Evolutionary conservation across 768 basidiomycete species (phyloP), one percentile per base, ranked within the genome.

Genomic region (Panus rudis): DNA sequence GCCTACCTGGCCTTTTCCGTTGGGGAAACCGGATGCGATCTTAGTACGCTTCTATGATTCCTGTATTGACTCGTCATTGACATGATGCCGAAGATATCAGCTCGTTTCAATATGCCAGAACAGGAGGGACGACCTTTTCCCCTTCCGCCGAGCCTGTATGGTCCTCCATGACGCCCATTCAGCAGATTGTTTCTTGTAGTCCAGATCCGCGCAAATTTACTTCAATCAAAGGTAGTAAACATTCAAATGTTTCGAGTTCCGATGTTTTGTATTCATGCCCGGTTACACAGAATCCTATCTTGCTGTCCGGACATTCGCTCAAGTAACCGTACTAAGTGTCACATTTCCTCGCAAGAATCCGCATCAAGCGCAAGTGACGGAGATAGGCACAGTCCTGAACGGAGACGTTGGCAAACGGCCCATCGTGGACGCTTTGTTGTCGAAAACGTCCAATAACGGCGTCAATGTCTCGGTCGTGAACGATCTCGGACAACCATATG

Each of bases 161-260:
- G 46, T 61, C 63, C 2, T 86, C 85, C 47, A 61, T 72, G 16
- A 85, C 84, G 2, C 84, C 86, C 11, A 84, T 90, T 41, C 68
- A 70, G 41, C 86, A 89, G 50, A 64, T 88, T 3, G 23, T 43
- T 6, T 20, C 54, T 1, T 54, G n/a, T n/a, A n/a, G n/a, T n/a
- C n/a, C n/a, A n/a, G n/a, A n/a, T n/a, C n/a, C n/a, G n/a, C n/a
- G n/a, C n/a, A n/a, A n/a, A n/a, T n/a, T n/a, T n/a, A n/a, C n/a
- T n/a, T n/a, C n/a, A n/a, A n/a, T n/a, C n/a, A n/a, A n/a, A n/a
- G n/a, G n/a, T n/a, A n/a, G n/a, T n/a, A n/a, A n/a, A n/a, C n/a
- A n/a, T n/a, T n/a, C n/a, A n/a, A n/a, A n/a, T n/a, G n/a, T n/a
- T n/a, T n/a, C n/a, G n/a, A n/a, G n/a, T n/a, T n/a, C n/a, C n/a